phyloP scores from a whole-genome alignment of 1,284 basidiomycete genomes.

The Ceratobasidium sp. region DNA sequence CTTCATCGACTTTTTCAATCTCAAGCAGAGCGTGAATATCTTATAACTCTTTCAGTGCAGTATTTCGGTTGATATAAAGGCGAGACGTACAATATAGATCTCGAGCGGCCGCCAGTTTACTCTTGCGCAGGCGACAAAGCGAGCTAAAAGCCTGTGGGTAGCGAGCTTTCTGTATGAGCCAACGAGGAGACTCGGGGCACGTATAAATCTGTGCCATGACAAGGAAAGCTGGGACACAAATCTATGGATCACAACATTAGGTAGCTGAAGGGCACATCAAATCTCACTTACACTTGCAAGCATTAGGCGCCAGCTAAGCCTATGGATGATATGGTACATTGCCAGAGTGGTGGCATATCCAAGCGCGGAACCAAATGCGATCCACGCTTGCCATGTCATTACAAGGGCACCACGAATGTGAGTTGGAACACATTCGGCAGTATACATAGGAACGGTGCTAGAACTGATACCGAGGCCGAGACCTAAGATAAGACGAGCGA shows the following conservation, averaged over 20 bases:
- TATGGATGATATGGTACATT: conserved; percentile 68
- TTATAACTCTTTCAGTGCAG: conserved; percentile 52
- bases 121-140: conserved; percentile 70
- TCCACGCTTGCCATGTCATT: conserved; percentile 79
- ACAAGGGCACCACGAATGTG: conserved; percentile 79
- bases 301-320: conserved; percentile 76
- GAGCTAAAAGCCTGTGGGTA: conserved; percentile 73
- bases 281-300: conserved; percentile 63
- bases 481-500: conserved; percentile 73
- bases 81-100: conserved; percentile 70
- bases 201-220: conserved; percentile 67
- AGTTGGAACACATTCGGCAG: conserved; percentile 75
- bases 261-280: too few species aligned
- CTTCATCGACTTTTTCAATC: conserved; percentile 70
- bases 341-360: conserved; percentile 67
- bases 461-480: conserved; percentile 77
- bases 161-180: conserved; percentile 75
- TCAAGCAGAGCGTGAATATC: conserved; percentile 76
- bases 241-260: too few species aligned
- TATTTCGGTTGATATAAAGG: conserved; percentile 51
- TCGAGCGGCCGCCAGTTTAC: conserved; percentile 76
- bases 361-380: conserved; percentile 77
- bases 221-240: conserved; percentile 69
- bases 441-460: conserved; percentile 65
- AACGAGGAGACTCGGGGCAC: conserved; percentile 62